These are phyloP conservation scores for Elaeis guineensis DNA, from an alignment of 176 grass and related monocot genomes.

Conservation along the genomic window DNA sequence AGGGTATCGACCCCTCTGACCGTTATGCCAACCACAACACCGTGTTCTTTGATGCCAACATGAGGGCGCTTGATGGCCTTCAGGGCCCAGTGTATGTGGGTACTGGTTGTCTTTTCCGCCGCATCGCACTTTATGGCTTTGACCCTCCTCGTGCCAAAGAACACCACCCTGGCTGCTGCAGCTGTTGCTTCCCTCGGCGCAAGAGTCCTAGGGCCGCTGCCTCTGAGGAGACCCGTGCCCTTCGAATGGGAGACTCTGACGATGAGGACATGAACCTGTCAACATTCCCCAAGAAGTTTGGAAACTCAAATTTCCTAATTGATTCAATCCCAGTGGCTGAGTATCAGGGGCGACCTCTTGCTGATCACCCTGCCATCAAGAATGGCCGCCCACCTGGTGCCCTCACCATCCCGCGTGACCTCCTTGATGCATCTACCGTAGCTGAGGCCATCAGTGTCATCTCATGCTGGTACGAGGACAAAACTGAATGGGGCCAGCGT, in stretches of 20 bases:
- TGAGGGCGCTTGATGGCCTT: conserved; percentile 79
- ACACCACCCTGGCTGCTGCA: conserved; percentile 56
- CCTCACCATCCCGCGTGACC: conserved; percentile 73
- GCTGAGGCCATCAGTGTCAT: conserved; percentile 90
- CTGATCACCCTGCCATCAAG: conserved; percentile 90
- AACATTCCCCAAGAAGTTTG: conserved; percentile 88
- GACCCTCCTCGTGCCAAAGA: conserved; percentile 89
- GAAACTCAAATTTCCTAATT: conserved; percentile 75
- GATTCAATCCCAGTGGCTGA: conserved; percentile 94
- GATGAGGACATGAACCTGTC: conserved; percentile 94
- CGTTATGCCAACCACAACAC: conserved; percentile 98
- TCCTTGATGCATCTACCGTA: conserved; percentile 88
- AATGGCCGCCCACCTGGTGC: conserved; percentile 76
- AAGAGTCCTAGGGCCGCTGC: conserved; percentile 25
- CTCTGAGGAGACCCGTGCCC: conserved; percentile 60
- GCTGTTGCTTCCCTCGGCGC: conserved; percentile 75
- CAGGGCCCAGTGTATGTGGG: conserved; percentile 94
- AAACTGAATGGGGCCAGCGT: conserved; percentile 91
- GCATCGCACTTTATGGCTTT: conserved; percentile 84
- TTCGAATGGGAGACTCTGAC: conserved; percentile 73
- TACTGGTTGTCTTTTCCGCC: conserved; percentile 89
- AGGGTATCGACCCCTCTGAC: conserved; percentile 96
- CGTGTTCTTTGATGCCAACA: conserved; percentile 95
- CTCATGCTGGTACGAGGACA: conserved; percentile 99
- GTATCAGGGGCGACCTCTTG: conserved; percentile 88